Evolutionary conservation across 257 asterid genomes (phyloP).

Genomic region (Lycium ferocissimum): DNA sequence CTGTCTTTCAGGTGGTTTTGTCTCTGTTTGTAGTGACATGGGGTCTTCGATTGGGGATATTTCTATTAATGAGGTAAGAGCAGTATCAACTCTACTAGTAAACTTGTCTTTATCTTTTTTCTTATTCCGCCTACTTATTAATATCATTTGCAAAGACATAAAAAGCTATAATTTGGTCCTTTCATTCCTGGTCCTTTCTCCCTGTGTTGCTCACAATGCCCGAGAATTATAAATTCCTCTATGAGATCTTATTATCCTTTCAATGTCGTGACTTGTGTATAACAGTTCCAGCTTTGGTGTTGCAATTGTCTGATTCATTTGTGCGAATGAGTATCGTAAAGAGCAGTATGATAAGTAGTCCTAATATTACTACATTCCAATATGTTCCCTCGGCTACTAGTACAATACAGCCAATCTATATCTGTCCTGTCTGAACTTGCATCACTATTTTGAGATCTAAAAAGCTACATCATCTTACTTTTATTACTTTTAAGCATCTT

Average conservation of each 20-base stretch:
- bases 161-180: neutral
- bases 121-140: neutral
- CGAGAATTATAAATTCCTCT: neutral
- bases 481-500: neutral
- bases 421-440: neutral
- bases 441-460: neutral
- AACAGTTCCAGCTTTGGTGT: neutral
- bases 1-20: constrained; percentile 68
- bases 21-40: constrained; percentile 74
- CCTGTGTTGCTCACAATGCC: neutral
- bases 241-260: neutral
- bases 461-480: neutral
- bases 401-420: no score
- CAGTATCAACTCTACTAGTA: neutral
- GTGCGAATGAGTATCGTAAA: neutral
- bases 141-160: constrained; percentile 4
- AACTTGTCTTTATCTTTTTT: neutral
- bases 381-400: no score
- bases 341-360: neutral
- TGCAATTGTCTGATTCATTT: neutral
- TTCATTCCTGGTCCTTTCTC: neutral
- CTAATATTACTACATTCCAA: neutral
- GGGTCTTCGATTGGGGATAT: constrained; percentile 91
- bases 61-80: constrained; percentile 81
- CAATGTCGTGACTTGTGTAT: neutral